Evolutionary conservation across 2,329 filamentous ascomycete genomes (phyloP).

Genomic region (Aspergillus tanneri): DNA sequence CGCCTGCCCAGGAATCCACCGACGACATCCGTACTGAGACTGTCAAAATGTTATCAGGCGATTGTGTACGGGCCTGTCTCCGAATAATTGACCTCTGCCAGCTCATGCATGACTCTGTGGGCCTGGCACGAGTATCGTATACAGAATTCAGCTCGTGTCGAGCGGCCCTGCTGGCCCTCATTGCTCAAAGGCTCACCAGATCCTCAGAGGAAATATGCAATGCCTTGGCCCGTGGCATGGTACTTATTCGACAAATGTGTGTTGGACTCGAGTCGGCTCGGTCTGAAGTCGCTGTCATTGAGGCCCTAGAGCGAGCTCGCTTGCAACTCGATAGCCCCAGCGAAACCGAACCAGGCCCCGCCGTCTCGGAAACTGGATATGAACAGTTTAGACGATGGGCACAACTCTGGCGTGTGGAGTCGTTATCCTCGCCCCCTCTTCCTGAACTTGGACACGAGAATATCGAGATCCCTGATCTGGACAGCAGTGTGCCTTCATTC

Average conservation of each 20-base stretch:
- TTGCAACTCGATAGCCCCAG: constrained; percentile 39
- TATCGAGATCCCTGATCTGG: constrained; percentile 5
- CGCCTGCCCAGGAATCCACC: neutral
- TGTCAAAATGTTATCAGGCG: constrained; percentile 36
- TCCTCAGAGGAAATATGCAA: constrained; percentile 34
- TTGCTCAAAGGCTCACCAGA: constrained; percentile 29
- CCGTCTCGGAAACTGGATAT: constrained; percentile 41
- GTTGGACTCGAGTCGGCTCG: constrained; percentile 48
- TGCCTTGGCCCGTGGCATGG: constrained; percentile 44
- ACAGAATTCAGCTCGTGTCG: constrained; percentile 54
- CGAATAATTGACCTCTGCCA: constrained; percentile 48
- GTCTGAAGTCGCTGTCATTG: constrained; percentile 48
- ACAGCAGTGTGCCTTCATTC: constrained; percentile 9
- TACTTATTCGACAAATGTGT: constrained; percentile 49
- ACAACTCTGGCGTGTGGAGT: constrained; percentile 37
- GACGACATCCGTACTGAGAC: neutral
- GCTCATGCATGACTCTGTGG: constrained; percentile 45
- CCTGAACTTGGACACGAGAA: neutral
- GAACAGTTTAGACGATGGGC: constrained; percentile 48
- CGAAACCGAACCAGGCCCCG: constrained; percentile 15
- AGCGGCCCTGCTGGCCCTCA: constrained; percentile 48
- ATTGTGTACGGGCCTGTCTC: constrained; percentile 50
- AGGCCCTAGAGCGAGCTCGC: constrained; percentile 48
- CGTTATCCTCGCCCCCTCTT: neutral
- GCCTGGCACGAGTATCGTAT: constrained; percentile 51